Evolutionary conservation across 441 rosid species (phyloP).

Genomic region (Populus hybrid): DNA sequence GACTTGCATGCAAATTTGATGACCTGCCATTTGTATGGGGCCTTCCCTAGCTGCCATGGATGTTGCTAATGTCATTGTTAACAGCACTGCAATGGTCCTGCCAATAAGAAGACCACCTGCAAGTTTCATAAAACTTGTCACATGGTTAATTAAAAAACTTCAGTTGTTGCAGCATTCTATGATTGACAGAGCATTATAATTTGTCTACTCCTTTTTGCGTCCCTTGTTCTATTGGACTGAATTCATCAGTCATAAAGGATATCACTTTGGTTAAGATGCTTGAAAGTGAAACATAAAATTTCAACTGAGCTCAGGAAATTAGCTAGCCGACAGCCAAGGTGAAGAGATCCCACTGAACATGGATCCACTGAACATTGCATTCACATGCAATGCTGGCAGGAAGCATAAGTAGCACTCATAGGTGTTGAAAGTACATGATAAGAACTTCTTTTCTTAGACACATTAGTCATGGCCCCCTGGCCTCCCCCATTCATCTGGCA

Average conservation of each 20-base stretch:
- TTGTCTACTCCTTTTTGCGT: neutral
- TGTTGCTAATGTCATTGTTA: conserved; percentile 79
- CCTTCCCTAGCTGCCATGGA: conserved; percentile 91
- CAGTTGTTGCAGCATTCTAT: neutral
- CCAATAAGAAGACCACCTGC: conserved; percentile 91
- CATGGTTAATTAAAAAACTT: neutral
- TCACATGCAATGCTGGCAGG: neutral
- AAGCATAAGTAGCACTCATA: neutral
- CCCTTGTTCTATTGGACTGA: neutral
- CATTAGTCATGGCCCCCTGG: neutral
- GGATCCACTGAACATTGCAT: too few species aligned
- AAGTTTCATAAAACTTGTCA: conserved; percentile 15
- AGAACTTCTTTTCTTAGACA: neutral
- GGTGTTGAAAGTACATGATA: neutral
- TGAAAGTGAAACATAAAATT: neutral
- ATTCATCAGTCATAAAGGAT: neutral
- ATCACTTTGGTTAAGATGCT: conserved; percentile 2
- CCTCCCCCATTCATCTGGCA: neutral
- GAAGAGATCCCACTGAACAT: conserved; percentile 4
- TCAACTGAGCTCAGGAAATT: neutral
- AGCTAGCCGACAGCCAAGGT: neutral
- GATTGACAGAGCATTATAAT: neutral
- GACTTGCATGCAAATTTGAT: conserved; percentile 86
- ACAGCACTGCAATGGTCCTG: conserved; percentile 80
- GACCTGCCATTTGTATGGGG: conserved; percentile 87